Evolutionary conservation across 2,329 filamentous ascomycete genomes (phyloP), one percentile per base, ranked within the genome.

Genomic region (Xylariaceae sp.): DNA sequence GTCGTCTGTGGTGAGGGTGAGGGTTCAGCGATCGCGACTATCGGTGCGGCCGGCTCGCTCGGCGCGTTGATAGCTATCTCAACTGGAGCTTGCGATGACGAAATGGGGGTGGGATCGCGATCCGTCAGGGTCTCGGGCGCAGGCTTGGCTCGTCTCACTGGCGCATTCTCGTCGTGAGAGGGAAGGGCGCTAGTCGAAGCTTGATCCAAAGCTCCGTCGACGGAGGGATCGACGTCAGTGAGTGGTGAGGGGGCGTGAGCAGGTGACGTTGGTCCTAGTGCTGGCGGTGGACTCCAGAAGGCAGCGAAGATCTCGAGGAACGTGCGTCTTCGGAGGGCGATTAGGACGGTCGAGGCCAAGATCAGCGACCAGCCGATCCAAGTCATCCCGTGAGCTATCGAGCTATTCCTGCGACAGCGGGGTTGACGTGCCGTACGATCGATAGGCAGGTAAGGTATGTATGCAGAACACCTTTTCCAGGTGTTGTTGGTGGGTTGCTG

Each of bases 1-100:
- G 82, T 84, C 0, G 77, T 77, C 58, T 82, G 78, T 51, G 77
- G 62, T 15, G 68, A 64, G 72, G 4, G 73, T 72, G 39, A 71
- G 67, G 42, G 70, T 18, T 56, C 53, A 10, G 55, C 47, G 47
- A 59, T 55, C 11, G 52, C 39, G 48, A 51, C n/a, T n/a, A 4
- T 17, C 8, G 60, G 57, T 65, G 50, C 66, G 50, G 17, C 59
- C 15, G 51, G 65, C 53, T 23, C 59, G 9, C 55, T 34, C 35
- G 47, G 51, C 9, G 39, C 44, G 8, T 68, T 66, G 65, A 64
- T 65, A 58, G 67, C 70, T 18, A 30, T 48, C 7, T 53, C 15
- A 45, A 53, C 59, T 51, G 70, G n/a, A 71, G 68, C 13, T 76
- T 75, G 17, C 42, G 30, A 15, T 13, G 51, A 7, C 13, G n/a